phyloP scores from a whole-genome alignment of 345 rosid genomes.

The Zanthoxylum bungeanum region DNA sequence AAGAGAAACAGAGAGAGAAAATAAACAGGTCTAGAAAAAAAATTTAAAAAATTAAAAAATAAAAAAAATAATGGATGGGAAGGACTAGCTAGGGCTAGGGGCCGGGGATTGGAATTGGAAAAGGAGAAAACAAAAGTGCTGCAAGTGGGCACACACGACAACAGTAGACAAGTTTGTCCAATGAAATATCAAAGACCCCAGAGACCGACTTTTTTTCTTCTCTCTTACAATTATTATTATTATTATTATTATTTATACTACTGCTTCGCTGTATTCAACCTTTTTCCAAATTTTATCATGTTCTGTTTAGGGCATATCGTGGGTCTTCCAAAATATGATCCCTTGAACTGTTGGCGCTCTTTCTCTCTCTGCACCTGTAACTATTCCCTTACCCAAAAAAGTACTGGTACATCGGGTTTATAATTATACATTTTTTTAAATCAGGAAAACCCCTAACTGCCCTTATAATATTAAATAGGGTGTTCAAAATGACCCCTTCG shows the following conservation, averaged over 20 bases:
- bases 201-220: conserved; percentile 38
- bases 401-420: conserved; percentile 17
- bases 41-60: conserved; percentile 11
- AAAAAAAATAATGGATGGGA: no score
- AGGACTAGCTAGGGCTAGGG: not conserved
- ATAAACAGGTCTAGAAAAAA: not conserved
- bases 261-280: conserved; percentile 84
- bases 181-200: conserved; percentile 36
- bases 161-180: conserved; percentile 47
- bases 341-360: not conserved
- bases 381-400: conserved; percentile 28
- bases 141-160: conserved; percentile 57
- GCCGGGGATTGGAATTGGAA: not conserved
- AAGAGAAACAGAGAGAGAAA: not conserved
- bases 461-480: no score
- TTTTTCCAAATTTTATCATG: conserved; percentile 26
- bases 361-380: conserved; percentile 24
- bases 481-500: no score
- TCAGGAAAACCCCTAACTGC: no score
- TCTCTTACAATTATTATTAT: not conserved
- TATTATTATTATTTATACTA: no score
- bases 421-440: no score
- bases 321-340: conserved; percentile 17
- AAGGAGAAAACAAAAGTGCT: conserved; percentile 35
- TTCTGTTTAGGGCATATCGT: conserved; percentile 31